Conservation (phyloP, 352 stramenopile genomes). For the Plasmopara halstedii region DNA sequence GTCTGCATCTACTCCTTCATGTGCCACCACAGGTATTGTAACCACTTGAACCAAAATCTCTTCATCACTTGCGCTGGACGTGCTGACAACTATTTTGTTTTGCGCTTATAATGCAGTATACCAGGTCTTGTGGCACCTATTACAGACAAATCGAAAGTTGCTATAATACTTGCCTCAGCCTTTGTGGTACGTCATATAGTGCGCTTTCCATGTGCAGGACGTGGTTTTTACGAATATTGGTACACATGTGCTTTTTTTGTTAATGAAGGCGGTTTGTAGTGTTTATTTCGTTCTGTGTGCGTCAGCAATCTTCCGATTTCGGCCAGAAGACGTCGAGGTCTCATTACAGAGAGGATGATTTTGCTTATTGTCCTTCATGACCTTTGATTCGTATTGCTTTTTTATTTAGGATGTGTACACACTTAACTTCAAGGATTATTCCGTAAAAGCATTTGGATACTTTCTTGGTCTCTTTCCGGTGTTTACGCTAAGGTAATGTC, state of each 20-base stretch:
- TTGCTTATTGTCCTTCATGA: constrained; percentile 8
- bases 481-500: constrained; percentile 74
- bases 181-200: constrained; percentile 50
- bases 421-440: constrained; percentile 83
- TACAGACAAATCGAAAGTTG: constrained; percentile 71
- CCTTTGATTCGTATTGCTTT: constrained; percentile 7
- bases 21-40: constrained; percentile 77
- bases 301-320: constrained; percentile 76
- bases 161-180: constrained; percentile 44
- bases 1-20: constrained; percentile 89
- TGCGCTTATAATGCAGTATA: constrained; percentile 31
- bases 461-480: constrained; percentile 85
- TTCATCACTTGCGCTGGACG: not conserved
- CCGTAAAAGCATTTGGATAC: constrained; percentile 71
- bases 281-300: constrained; percentile 77
- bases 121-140: constrained; percentile 77
- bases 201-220: not conserved
- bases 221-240: not conserved
- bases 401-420: constrained; percentile 77
- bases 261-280: constrained; percentile 51
- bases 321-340: constrained; percentile 72
- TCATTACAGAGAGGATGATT: constrained; percentile 7
- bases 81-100: not conserved
- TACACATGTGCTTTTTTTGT: not conserved
- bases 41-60: not conserved